Evolutionary conservation across 129 eudicot species (phyloP), one percentile per base, ranked within the genome.

Genomic region (Pittosporum tobira): DNA sequence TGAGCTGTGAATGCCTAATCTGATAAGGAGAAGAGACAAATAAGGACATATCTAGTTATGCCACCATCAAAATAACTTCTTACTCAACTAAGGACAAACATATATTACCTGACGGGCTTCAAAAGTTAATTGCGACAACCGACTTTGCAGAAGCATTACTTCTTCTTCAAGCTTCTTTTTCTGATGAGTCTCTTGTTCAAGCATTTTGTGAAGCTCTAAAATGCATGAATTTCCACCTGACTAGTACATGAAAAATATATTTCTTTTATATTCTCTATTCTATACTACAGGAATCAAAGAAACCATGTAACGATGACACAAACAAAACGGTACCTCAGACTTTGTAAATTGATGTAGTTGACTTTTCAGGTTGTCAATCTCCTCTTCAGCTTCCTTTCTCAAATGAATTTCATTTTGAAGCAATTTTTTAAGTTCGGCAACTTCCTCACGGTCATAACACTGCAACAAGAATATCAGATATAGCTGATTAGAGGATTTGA

Each of bases 121-220:
- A 59, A 75, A 70, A 49, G 88, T 73, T 48, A 81, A 52, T 49
- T 81, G 94, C 54, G 94, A 69, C 71, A 93, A 71, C 78, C 84
- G 93, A 72, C 86, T 84, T 62, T 81, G 84, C 50, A 93, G 72
- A 45, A 81, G 28, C 46, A 77, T 59, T 38, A 87, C 77, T 84
- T 93, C 99, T 60, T 93, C 94, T 74, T 87, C 91, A 36, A 93
- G 80, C 74, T 79, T 87, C 76, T 84, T 87, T 56, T 79, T 93
- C 67, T 87, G 81, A 52, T 37, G 82, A 54, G 66, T 79, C 62
- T 87, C 99, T 20, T 93, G 94, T 50, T 93, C 96, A 40, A 93
- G 76, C 76, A 79, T 61, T 66, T 73, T 73, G 57, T 79, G 83
- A 51, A 87, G 94, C 71, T 80, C 65, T 50, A 78, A 46, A n/a